Evolutionary conservation across 129 eudicot species (phyloP), one percentile per base, ranked within the genome.

Genomic region (sunflower (Helianthus annuus)): DNA sequence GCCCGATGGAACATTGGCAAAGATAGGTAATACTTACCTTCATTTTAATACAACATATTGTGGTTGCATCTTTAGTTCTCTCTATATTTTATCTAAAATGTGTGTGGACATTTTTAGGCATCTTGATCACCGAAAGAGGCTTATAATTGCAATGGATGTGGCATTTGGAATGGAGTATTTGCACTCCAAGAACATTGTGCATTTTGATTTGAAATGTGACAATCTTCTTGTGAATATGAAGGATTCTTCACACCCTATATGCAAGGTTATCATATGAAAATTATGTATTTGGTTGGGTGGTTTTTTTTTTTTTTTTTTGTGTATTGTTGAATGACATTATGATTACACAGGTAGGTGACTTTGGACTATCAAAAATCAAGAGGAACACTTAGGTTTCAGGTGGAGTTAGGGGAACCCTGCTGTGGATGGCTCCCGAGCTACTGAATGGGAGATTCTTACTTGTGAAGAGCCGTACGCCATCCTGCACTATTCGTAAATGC

Each of bases 391-490:
- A 83, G 63, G 63, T 57, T 73, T 88, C 95, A 61, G 95, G 91
- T 75, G 95, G 95, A 59, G 91, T 88, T 40, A 79, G 95, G 71
- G 95, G 95, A 51, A 88, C 95, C 34, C 83, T 85, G 4, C 95
- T 91, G n/a, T 88, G 95, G 94, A 87, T 87, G 94, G 94, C 94
- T 77, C 94, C 94, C 24, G 94, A 87, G 78, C 78, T 87, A 46
- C 83, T 88, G 55, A 81, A 85, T 80, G 88, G 91, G n/a, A n/a
- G n/a, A n/a, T n/a, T n/a, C n/a, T n/a, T n/a, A n/a, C n/a, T n/a
- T n/a, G n/a, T n/a, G n/a, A n/a, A n/a, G n/a, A n/a, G n/a, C n/a
- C n/a, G n/a, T n/a, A n/a, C n/a, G n/a, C n/a, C n/a, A n/a, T n/a
- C n/a, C n/a, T n/a, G n/a, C n/a, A n/a, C n/a, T n/a, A n/a, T n/a